Conservation (phyloP, 169 alveolate species). For the Cryptosporidium bovis region DNA sequence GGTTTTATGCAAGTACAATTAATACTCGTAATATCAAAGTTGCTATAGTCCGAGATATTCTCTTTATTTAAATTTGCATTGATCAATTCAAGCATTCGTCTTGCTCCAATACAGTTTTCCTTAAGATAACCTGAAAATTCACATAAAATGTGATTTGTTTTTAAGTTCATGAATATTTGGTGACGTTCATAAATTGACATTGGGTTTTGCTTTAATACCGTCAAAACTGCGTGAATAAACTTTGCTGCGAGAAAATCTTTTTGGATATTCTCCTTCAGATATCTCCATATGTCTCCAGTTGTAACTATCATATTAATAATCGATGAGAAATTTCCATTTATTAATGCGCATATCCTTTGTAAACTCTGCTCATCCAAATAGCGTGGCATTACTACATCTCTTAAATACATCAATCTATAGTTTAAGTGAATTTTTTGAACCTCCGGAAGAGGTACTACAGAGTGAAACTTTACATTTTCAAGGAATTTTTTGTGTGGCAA, state of each 20-base stretch:
- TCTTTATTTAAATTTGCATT: not conserved
- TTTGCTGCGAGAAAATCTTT: slow-evolving; percentile 70
- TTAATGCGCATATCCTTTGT: slow-evolving; percentile 78
- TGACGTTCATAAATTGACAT: slow-evolving; percentile 70
- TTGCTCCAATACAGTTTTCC: slow-evolving; percentile 65
- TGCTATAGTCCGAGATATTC: not conserved
- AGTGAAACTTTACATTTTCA: slow-evolving; percentile 66
- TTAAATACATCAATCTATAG: slow-evolving; percentile 80
- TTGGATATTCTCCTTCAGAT: slow-evolving; percentile 51
- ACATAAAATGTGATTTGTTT: slow-evolving; percentile 34
- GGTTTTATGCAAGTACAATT: slow-evolving; percentile 30
- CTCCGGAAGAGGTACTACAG: slow-evolving; percentile 69
- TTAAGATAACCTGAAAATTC: slow-evolving; percentile 62
- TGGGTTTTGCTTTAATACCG: slow-evolving; percentile 66
- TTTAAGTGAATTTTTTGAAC: slow-evolving; percentile 58
- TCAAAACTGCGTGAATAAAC: slow-evolving; percentile 61
- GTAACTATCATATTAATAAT: slow-evolving; percentile 78
- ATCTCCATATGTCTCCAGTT: slow-evolving; percentile 67
- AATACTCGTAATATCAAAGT: slow-evolving; percentile 1
- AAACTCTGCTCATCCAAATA: slow-evolving; percentile 82
- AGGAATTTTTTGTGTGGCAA: slow-evolving; percentile 41
- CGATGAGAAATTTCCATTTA: slow-evolving; percentile 79
- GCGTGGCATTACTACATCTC: slow-evolving; percentile 83
- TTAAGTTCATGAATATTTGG: slow-evolving; percentile 42
- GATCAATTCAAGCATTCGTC: slow-evolving; percentile 32